Conservation (phyloP, 768 basidiomycete species). For the Tulasnella sp. region DNA sequence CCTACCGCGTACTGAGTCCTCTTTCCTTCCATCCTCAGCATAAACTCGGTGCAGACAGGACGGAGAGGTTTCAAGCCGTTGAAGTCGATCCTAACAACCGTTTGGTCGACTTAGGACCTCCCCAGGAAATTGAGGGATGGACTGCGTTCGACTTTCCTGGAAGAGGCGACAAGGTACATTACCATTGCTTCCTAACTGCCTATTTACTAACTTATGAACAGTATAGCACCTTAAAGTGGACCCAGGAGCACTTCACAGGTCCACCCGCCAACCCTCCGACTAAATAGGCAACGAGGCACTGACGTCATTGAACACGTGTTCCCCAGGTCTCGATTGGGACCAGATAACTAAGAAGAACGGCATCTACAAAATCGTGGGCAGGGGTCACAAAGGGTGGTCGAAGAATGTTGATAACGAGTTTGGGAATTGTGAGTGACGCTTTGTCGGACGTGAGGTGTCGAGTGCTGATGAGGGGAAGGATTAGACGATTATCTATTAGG, state of each 20-base stretch:
- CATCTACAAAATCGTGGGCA: constrained; percentile 61
- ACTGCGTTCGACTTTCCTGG: constrained; percentile 79
- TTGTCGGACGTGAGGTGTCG: background rate
- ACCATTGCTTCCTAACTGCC: constrained; percentile 20
- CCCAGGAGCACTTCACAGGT: constrained; percentile 70
- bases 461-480: background rate
- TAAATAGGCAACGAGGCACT: background rate
- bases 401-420: constrained; percentile 63
- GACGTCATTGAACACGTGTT: background rate
- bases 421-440: constrained; percentile 43
- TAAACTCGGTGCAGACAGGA: constrained; percentile 71
- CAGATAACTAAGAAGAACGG: constrained; percentile 45
- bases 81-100: constrained; percentile 62
- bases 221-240: constrained; percentile 67
- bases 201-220: constrained; percentile 22
- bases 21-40: constrained; percentile 35
- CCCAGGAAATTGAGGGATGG: constrained; percentile 64
- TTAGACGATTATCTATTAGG: constrained; percentile 64
- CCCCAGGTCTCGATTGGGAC: constrained; percentile 74
- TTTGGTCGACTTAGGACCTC: constrained; percentile 43
- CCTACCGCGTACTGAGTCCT: background rate
- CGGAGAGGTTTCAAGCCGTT: constrained; percentile 55
- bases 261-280: constrained; percentile 14
- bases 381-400: constrained; percentile 70
- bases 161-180: constrained; percentile 50